Evolutionary conservation across 768 basidiomycete species (phyloP).

Genomic region (Nidularia pulvinata): DNA sequence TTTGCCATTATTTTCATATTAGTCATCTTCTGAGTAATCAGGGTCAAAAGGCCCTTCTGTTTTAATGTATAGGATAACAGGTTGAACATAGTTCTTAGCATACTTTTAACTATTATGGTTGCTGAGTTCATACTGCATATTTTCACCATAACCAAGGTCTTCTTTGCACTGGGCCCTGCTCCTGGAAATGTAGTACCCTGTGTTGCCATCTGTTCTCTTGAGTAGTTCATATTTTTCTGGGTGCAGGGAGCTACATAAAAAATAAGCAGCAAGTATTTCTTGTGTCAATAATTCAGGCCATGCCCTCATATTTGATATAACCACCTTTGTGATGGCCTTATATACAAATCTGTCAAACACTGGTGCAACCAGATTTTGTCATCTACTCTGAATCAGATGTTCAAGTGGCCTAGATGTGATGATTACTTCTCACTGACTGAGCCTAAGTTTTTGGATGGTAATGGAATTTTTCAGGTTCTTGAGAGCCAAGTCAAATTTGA

Average conservation of each 20-base stretch:
- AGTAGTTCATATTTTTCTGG: constrained; percentile 18
- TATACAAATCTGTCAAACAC: not conserved
- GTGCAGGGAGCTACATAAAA: constrained; percentile 7
- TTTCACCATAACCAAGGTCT: constrained; percentile 11
- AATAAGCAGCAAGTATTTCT: not conserved
- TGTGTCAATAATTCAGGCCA: constrained; percentile 3
- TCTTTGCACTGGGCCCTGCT: constrained; percentile 7
- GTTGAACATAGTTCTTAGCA: constrained; percentile 7
- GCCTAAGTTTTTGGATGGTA: too few species aligned
- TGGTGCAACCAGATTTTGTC: not conserved
- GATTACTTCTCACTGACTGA: too few species aligned
- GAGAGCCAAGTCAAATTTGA: too few species aligned
- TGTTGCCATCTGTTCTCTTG: constrained; percentile 14
- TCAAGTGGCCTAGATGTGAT: too few species aligned
- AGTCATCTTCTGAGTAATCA: too few species aligned
- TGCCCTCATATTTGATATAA: constrained; percentile 14
- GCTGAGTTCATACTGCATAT: constrained; percentile 9
- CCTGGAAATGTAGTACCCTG: constrained; percentile 13
- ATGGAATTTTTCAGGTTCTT: too few species aligned
- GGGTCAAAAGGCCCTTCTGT: too few species aligned
- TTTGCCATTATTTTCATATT: too few species aligned
- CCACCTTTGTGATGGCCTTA: constrained; percentile 8
- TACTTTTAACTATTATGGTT: constrained; percentile 11
- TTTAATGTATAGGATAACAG: too few species aligned
- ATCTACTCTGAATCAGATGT: constrained; percentile 1